These are phyloP conservation scores for Cyberlindnera samutprakarnensis DNA, from an alignment of 805 yeast genomes.

Conservation along the genomic window DNA sequence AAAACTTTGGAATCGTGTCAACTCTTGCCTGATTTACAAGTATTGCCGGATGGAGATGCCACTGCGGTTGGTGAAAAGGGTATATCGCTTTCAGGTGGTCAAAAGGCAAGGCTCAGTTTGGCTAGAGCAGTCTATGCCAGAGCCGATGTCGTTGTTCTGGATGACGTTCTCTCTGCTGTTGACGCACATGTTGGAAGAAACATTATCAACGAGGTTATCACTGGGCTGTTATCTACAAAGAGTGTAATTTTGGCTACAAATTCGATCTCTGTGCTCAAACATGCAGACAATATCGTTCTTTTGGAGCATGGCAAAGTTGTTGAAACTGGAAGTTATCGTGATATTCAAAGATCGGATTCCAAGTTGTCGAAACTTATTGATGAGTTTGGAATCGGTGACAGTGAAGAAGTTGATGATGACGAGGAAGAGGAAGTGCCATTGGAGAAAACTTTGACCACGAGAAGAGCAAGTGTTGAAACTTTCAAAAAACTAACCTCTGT, in stretches of 20 bases:
- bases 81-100: conserved; percentile 55
- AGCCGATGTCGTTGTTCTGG: conserved; percentile 50
- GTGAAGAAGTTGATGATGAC: not conserved
- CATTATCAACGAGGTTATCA: conserved; percentile 67
- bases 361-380: conserved; percentile 44
- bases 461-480: conserved; percentile 56
- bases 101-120: conserved; percentile 53
- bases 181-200: conserved; percentile 78
- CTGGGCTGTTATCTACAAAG: conserved; percentile 68
- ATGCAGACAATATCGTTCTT: conserved; percentile 64
- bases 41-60: conserved; percentile 80
- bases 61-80: conserved; percentile 73
- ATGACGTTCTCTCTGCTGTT: conserved; percentile 64
- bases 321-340: conserved; percentile 56
- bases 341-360: conserved; percentile 38
- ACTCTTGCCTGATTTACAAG: conserved; percentile 64
- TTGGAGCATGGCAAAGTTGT: conserved; percentile 58
- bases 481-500: conserved; percentile 34
- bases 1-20: conserved; percentile 86
- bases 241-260: conserved; percentile 81
- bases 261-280: conserved; percentile 69
- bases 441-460: conserved; percentile 1
- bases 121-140: conserved; percentile 66
- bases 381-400: conserved; percentile 49
- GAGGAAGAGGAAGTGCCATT: conserved; percentile 2